Percentiles rank a stretch among this genome's conserved stretches.
These are phyloP conservation scores for Cymbopogon flexuosus DNA, from an alignment of 202 grass and related monocot species.

Conservation along the genomic window DNA sequence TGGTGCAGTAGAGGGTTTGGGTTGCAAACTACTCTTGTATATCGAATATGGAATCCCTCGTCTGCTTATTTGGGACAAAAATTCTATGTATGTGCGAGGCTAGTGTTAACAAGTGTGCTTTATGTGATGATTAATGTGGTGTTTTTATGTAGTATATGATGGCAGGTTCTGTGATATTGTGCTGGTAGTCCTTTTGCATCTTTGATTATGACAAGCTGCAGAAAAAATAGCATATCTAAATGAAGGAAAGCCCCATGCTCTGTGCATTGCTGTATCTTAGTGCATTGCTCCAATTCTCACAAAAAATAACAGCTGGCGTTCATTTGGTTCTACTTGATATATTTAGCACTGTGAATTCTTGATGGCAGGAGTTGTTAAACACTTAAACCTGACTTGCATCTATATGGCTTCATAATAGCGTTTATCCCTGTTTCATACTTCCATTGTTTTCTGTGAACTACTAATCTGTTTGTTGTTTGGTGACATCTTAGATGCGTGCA, in stretches of 20 bases:
- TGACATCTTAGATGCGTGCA: constrained; percentile 72
- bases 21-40: neutral
- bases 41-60: neutral
- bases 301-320: neutral
- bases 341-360: neutral
- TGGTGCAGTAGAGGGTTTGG: neutral
- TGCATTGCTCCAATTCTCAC: neutral
- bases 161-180: neutral
- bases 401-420: neutral
- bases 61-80: neutral
- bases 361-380: neutral
- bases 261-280: neutral
- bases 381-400: neutral
- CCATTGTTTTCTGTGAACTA: neutral
- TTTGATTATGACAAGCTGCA: neutral
- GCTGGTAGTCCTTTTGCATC: neutral
- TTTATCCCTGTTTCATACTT: constrained; percentile 2
- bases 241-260: neutral
- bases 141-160: neutral
- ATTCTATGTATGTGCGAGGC: neutral
- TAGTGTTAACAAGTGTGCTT: neutral
- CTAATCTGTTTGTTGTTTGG: constrained; percentile 11
- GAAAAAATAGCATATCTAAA: neutral
- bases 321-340: neutral
- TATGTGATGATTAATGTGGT: neutral